phyloP scores from a whole-genome alignment of 2,329 filamentous ascomycete species.

The Colletotrichum sp. region DNA sequence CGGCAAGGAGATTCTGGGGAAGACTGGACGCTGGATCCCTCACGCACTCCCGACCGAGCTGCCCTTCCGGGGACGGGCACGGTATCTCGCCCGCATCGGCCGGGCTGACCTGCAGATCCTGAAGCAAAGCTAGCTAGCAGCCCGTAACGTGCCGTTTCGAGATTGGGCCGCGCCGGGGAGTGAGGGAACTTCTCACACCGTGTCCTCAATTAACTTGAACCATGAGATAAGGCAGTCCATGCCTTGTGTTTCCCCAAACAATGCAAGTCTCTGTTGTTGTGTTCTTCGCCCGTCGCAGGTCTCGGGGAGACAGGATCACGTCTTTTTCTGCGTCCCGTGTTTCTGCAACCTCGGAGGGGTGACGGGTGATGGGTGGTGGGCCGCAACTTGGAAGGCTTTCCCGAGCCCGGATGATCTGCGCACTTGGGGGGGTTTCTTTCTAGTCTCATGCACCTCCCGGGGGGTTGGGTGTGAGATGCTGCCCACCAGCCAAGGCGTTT shows the following conservation, averaged over 20 bases:
- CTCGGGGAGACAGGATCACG: not conserved
- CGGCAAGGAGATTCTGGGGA: not conserved
- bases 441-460: constrained; percentile 3
- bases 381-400: not conserved
- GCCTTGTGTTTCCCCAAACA: not conserved
- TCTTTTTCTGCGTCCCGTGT: not conserved
- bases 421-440: not conserved
- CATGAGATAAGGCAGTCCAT: not conserved
- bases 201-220: not conserved
- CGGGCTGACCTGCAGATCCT: constrained; percentile 9
- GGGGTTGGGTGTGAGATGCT: not conserved
- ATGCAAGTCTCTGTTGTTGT: not conserved
- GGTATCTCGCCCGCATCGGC: not conserved
- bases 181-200: not conserved
- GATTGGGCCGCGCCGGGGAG: not conserved
- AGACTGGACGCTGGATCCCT: not conserved
- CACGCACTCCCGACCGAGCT: not conserved
- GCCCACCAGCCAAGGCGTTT: not conserved
- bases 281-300: not conserved
- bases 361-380: not conserved
- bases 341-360: not conserved
- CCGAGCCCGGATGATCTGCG: constrained; percentile 14
- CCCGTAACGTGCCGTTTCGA: not conserved
- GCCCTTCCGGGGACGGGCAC: not conserved
- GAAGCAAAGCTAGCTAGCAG: not conserved